Conservation (phyloP, 805 yeast genomes). For the Metschnikowia rubicola region DNA sequence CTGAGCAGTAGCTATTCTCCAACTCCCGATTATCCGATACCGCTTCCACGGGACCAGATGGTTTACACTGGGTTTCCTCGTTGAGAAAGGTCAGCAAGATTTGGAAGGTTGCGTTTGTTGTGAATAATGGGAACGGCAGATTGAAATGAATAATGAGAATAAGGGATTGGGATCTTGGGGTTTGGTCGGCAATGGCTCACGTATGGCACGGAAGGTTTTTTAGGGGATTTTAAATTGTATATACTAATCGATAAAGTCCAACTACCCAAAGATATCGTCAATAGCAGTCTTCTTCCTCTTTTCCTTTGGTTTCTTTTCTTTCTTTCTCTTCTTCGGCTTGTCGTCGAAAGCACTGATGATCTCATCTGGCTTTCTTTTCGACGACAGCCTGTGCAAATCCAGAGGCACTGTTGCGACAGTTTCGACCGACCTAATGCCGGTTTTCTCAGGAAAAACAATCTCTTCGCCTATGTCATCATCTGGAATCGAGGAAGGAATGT, state of each 20-base stretch:
- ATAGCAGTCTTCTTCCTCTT: slow-evolving; percentile 51
- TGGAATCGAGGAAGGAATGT: background rate
- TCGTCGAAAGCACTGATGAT: slow-evolving; percentile 8
- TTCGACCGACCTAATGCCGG: background rate
- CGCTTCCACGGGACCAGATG: too few relatives aligned
- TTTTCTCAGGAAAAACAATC: slow-evolving; percentile 1
- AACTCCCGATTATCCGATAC: too few relatives aligned
- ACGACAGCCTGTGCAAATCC: slow-evolving; percentile 10
- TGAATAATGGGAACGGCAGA: too few relatives aligned
- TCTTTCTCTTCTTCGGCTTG: slow-evolving; percentile 11
- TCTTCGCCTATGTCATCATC: slow-evolving; percentile 18
- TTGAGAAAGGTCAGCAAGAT: too few relatives aligned
- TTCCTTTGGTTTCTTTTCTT: slow-evolving; percentile 13
- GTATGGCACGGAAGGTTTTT: background rate
- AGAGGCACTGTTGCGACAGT: background rate
- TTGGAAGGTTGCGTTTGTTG: too few relatives aligned
- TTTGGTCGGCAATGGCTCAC: too few relatives aligned
- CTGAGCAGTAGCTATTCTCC: too few relatives aligned
- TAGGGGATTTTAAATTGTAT: background rate
- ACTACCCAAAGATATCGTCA: slow-evolving; percentile 69
- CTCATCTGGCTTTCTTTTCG: slow-evolving; percentile 18
- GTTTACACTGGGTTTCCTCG: too few relatives aligned
- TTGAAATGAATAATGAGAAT: too few relatives aligned
- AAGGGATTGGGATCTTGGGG: too few relatives aligned
- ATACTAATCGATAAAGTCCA: background rate